A percentile compares a stretch with the other conserved stretches of the same genome.
Conservation (phyloP, 495 filamentous ascomycete species). For the Hamigera avellanea region DNA sequence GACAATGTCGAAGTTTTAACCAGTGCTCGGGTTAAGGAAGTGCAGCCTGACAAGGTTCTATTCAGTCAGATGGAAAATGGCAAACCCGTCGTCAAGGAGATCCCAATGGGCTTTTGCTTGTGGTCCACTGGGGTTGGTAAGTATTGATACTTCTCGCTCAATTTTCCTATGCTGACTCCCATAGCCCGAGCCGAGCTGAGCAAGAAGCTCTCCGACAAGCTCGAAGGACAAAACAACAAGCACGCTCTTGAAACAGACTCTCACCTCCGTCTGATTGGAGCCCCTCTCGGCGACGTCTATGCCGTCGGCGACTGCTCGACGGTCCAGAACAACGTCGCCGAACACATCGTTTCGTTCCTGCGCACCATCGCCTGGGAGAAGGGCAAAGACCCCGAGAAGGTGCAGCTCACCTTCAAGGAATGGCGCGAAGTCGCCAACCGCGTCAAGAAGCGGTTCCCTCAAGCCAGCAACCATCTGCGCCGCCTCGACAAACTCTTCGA, state of each 20-base stretch:
- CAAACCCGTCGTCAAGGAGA: constrained; percentile 69
- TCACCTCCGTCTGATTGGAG: constrained; percentile 82
- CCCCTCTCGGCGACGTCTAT: constrained; percentile 91
- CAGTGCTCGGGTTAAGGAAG: constrained; percentile 84
- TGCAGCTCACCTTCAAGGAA: constrained; percentile 74
- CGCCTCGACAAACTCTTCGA: constrained; percentile 83
- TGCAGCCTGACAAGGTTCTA: constrained; percentile 68
- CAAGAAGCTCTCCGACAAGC: constrained; percentile 56
- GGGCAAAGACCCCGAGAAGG: constrained; percentile 71
- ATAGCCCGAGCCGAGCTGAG: constrained; percentile 71
- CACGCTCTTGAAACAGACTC: constrained; percentile 94
- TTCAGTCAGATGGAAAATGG: constrained; percentile 78
- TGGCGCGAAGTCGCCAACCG: constrained; percentile 75
- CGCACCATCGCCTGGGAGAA: constrained; percentile 87
- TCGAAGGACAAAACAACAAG: constrained; percentile 73
- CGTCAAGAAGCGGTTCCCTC: constrained; percentile 83
- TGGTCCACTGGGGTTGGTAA: constrained; percentile 89
- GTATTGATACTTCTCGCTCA: constrained; percentile 7
- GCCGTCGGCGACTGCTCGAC: constrained; percentile 95
- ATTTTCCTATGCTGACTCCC: constrained; percentile 2
- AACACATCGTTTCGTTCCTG: constrained; percentile 78
- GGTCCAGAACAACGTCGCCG: constrained; percentile 89
- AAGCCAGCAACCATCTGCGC: constrained; percentile 80
- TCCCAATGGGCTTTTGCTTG: constrained; percentile 92
- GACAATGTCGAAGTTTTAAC: constrained; percentile 85